These are phyloP conservation scores for Orbilia oligospora DNA, from an alignment of 2,329 filamentous ascomycete species.

Conservation along the genomic window DNA sequence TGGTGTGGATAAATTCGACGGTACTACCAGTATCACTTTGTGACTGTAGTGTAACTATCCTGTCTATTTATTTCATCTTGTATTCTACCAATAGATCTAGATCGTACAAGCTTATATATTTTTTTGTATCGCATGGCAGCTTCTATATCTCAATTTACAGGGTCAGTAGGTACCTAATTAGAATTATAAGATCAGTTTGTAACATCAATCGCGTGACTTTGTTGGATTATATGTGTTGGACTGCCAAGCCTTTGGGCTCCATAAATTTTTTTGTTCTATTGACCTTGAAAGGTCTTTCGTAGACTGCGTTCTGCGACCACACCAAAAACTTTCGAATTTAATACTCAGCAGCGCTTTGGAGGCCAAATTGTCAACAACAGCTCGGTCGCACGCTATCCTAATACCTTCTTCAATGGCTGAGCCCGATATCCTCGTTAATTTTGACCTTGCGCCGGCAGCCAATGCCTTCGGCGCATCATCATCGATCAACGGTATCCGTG, in stretches of 20 bases:
- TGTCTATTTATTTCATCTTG: background rate
- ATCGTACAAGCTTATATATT: too few species aligned
- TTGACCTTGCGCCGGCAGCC: conserved; percentile 78
- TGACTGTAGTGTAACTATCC: conserved; percentile 5
- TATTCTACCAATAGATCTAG: too few species aligned
- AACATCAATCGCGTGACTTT: too few species aligned
- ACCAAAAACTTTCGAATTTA: conserved; percentile 6
- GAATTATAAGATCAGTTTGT: background rate
- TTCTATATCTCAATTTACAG: too few species aligned
- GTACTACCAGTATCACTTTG: conserved; percentile 57
- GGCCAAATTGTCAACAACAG: background rate
- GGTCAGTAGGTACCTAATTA: too few species aligned
- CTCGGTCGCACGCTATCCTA: background rate
- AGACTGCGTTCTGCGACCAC: background rate
- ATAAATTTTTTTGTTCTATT: conserved; percentile 26
- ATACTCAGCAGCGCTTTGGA: background rate
- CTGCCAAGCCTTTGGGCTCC: background rate
- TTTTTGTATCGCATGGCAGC: too few species aligned
- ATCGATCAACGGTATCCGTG: conserved; percentile 75
- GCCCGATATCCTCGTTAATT: conserved; percentile 95
- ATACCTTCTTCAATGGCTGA: conserved; percentile 79
- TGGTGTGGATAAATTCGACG: conserved; percentile 57
- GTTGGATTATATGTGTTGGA: conserved; percentile 12
- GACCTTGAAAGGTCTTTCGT: background rate
- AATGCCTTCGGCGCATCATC: conserved; percentile 73